Percentiles rank a stretch among this genome's conserved stretches.
Conservation (phyloP, 2,329 filamentous ascomycete species). For the Aspergillus sp. region DNA sequence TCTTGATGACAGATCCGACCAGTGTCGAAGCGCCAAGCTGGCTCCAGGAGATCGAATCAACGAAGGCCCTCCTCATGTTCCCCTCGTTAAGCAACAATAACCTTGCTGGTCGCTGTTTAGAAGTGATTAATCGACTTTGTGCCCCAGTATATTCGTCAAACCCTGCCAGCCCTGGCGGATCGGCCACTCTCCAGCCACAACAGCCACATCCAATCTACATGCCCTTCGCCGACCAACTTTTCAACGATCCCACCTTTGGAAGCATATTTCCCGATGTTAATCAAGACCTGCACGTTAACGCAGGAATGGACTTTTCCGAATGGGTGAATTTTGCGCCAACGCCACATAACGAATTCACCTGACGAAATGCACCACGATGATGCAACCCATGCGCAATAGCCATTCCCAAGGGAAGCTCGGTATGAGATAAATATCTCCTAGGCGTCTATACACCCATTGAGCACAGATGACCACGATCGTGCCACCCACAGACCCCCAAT, state of each 20-base stretch:
- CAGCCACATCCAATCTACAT: slow-evolving; percentile 27
- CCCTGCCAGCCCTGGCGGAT: slow-evolving; percentile 14
- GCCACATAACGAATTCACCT: slow-evolving; percentile 21
- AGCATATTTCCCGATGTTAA: slow-evolving; percentile 36
- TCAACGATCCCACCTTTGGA: slow-evolving; percentile 35
- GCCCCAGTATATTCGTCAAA: slow-evolving; percentile 29
- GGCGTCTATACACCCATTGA: too few species aligned
- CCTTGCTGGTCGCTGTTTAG: slow-evolving; percentile 40
- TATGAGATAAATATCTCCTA: background rate
- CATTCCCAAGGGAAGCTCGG: background rate
- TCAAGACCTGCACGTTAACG: slow-evolving; percentile 28
- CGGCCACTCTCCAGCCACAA: slow-evolving; percentile 13
- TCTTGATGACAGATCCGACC: slow-evolving; percentile 43
- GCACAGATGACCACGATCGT: background rate
- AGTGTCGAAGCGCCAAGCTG: slow-evolving; percentile 36
- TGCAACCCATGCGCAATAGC: background rate
- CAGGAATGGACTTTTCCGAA: slow-evolving; percentile 40
- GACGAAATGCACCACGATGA: background rate
- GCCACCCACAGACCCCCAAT: background rate
- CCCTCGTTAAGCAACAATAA: slow-evolving; percentile 40
- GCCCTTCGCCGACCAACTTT: slow-evolving; percentile 39
- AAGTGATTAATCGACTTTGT: slow-evolving; percentile 40
- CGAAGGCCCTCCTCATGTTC: slow-evolving; percentile 39
- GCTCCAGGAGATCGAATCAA: slow-evolving; percentile 42
- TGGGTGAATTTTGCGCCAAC: slow-evolving; percentile 39